Evolutionary conservation across 1,284 basidiomycete species (phyloP), one percentile per base, ranked within the genome.

Genomic region (Rhodotorula sp.): DNA sequence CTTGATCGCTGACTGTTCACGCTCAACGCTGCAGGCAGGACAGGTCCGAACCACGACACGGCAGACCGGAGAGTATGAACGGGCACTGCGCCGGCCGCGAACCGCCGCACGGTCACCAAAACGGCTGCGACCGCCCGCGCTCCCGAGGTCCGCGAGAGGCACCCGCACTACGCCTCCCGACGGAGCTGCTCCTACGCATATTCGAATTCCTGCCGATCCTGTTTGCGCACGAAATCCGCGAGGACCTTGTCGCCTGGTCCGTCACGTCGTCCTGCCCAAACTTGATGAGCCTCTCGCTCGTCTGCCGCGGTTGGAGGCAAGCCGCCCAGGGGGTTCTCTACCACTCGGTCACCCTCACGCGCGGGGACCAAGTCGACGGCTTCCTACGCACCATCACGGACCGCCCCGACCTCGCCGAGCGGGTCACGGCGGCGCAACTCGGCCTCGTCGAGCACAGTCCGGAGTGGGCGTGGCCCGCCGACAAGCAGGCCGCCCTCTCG

Each of bases 161-260:
- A 34, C 57, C 31, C 47, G 47, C 47, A 16, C 26, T 56, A 23
- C 57, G 31, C 3, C 64, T 65, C 31, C 64, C 64, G 47, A 39
- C 56, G 10, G 64, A 65, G 57, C 46, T 65, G 56, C 47, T 65
- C 16, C 23, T 51, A 12, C 57, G 64, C 47, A 47, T 65, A 43
- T 49, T 65, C 31, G 57, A 65, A 16, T 49, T 48, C 46, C 14
- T 65, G 56, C 64, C 64, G 31, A 51, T 58, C 47, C 31, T 49
- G 47, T 65, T 49, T 43, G 64, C 56, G 15, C 47, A 39, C 47
- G 56, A 58, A 12, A 48, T 65, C 23, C 29, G 31, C 15, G 64
- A 65, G 23, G 64, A 65, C 57, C 56, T 58, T 34, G 64, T 65
- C 64, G 47, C 56, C 20, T 65, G 64, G 64, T 49, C 64, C 29